A percentile compares a stretch with the other conserved stretches of the same genome.
These are phyloP conservation scores for Botrytis squamosa DNA, from an alignment of 2,329 filamentous ascomycete genomes.

Conservation along the genomic window DNA sequence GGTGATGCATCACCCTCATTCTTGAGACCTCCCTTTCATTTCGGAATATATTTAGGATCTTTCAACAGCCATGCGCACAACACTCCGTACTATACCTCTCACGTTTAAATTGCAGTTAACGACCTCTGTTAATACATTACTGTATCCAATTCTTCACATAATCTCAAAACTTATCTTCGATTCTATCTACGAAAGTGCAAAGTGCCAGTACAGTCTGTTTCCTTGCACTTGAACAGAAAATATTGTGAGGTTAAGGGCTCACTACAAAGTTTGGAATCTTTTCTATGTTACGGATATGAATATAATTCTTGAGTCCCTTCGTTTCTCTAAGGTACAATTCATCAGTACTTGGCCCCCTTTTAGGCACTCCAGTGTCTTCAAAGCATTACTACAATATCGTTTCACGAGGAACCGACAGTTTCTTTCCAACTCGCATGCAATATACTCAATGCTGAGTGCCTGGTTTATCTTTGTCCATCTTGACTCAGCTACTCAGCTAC, in stretches of 20 bases:
- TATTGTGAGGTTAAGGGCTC: too few relatives aligned
- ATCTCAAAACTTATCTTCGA: too few relatives aligned
- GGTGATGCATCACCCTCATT: not conserved
- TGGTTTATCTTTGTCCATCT: not conserved
- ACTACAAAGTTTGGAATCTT: too few relatives aligned
- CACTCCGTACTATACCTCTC: not conserved
- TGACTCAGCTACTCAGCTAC: not conserved
- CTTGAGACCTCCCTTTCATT: too few relatives aligned
- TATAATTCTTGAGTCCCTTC: not conserved
- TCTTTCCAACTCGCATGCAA: not conserved
- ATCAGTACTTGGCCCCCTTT: not conserved
- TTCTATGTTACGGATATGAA: not conserved
- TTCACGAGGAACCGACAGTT: not conserved
- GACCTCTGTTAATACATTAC: not conserved
- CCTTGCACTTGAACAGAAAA: too few relatives aligned
- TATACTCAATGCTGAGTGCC: not conserved
- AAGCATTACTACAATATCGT: not conserved
- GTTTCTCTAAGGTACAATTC: not conserved
- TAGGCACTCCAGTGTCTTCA: not conserved
- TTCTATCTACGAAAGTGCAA: too few relatives aligned
- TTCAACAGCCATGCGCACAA: not conserved
- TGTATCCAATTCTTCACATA: not conserved
- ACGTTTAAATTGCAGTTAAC: not conserved
- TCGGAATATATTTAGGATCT: too few relatives aligned
- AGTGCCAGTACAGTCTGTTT: too few relatives aligned